Evolutionary conservation across 2,329 filamentous ascomycete species (phyloP), one percentile per base, ranked within the genome.

Genomic region (Metarhizium sp.): DNA sequence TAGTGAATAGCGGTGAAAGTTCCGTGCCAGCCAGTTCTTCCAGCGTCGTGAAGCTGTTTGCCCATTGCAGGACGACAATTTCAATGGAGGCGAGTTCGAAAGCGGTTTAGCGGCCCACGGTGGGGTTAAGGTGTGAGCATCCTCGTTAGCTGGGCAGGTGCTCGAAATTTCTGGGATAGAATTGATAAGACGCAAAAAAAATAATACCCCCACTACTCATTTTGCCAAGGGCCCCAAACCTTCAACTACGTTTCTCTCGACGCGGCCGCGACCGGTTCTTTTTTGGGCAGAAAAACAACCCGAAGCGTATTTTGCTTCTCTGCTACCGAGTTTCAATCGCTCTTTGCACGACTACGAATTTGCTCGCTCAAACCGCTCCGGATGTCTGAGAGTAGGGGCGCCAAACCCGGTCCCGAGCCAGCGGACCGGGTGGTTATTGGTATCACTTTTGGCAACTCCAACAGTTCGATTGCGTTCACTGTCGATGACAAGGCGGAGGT

Each of bases 401-500:
- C 66, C 57, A 71, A 73, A 67, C 58, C 72, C 61, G 74, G 71
- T 67, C 69, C 74, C 58, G 74, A 78, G 73, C 81, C 82, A 52
- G 75, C 73, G 63, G 78, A 85, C 64, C 79, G 83, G 65, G 78
- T 80, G 66, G 90, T 87, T 70, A 97, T 99, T 75, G 94, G 94
- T 71, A 91, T 99, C 70, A 88, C 92, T 63, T 96, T 97, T 79
- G 94, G 94, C 75, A 99, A 97, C 79, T 92, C 91, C 59, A 95
- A 96, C 85, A 95, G 90, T 77, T 96, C 91, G 58, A 96, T 99
- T 75, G 92, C 92, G 65, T 91, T 86, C 71, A 95, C 92, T 50
- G 82, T 86, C 59, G 92, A 97, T 68, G 92, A 95, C 74, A 95
- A 95, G 79, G 87, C 91, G 61, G 90, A 96, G 72, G 92, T 99